Evolutionary conservation across 495 filamentous ascomycete genomes (phyloP).

Genomic region (Sporormia fimetaria): DNA sequence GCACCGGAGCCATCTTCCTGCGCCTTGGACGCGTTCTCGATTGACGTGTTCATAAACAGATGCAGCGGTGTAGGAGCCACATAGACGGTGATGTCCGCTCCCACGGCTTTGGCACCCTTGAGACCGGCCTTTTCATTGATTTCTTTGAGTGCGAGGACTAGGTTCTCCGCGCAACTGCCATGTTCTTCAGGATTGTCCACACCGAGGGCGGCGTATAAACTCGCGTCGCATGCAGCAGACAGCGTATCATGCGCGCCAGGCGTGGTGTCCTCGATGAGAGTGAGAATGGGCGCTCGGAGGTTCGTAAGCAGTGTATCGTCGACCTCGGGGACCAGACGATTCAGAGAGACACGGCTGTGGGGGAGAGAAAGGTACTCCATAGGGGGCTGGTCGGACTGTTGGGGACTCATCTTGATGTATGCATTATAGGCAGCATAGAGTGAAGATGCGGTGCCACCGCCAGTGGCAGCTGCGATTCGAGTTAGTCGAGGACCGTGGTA

Average conservation of each 20-base stretch:
- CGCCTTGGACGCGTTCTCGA: constrained; percentile 3
- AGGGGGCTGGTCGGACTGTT: constrained; percentile 7
- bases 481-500: constrained; percentile 5
- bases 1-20: constrained; percentile 10
- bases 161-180: constrained; percentile 34
- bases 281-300: constrained; percentile 31
- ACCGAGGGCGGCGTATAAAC: constrained; percentile 28
- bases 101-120: constrained; percentile 31
- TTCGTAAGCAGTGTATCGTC: constrained; percentile 31
- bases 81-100: constrained; percentile 28
- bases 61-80: constrained; percentile 33
- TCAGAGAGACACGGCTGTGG: constrained; percentile 28
- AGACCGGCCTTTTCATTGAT: constrained; percentile 33
- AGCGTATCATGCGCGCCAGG: constrained; percentile 34
- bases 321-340: constrained; percentile 28
- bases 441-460: constrained; percentile 29
- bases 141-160: constrained; percentile 34
- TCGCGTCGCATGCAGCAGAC: constrained; percentile 34
- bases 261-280: constrained; percentile 32
- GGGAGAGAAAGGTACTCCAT: constrained; percentile 34
- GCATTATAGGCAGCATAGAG: constrained; percentile 34
- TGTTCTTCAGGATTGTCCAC: constrained; percentile 31
- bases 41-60: constrained; percentile 35
- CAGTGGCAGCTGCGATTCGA: constrained; percentile 17
- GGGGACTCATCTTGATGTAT: constrained; percentile 23